phyloP scores from a whole-genome alignment of 2,329 filamentous ascomycete genomes.

The Cryphonectria carpinicola region DNA sequence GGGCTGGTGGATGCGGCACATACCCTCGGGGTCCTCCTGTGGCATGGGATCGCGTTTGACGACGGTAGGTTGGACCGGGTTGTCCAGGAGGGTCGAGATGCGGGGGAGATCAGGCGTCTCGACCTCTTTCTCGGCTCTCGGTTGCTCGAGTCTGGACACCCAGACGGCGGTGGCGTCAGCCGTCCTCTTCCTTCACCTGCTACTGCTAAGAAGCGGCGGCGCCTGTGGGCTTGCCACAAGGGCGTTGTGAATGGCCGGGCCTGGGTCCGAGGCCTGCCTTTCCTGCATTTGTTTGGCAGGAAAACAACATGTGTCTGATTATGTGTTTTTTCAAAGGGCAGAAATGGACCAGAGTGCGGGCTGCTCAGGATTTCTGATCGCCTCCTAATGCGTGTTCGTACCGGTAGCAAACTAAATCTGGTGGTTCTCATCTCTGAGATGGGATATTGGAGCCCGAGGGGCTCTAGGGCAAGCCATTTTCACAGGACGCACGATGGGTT shows the following conservation, averaged over 20 bases:
- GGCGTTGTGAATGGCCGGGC: neutral
- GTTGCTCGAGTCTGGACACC: neutral
- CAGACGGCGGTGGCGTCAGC: neutral
- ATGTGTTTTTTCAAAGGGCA: neutral
- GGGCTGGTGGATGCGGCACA: constrained; percentile 47
- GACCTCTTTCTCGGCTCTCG: constrained; percentile 37
- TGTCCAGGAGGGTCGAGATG: constrained; percentile 55
- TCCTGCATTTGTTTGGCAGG: neutral
- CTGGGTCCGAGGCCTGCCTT: neutral
- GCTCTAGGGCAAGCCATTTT: neutral
- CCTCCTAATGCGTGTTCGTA: too few species aligned
- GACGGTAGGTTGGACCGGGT: constrained; percentile 61
- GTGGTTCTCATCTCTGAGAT: neutral
- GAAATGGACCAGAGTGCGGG: too few species aligned
- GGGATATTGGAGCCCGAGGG: neutral
- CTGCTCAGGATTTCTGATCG: too few species aligned
- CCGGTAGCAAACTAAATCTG: too few species aligned
- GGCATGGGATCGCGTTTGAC: constrained; percentile 68
- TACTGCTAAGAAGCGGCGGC: neutral
- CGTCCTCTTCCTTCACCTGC: neutral
- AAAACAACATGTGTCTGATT: neutral
- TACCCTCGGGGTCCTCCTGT: constrained; percentile 60
- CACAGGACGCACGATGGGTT: neutral
- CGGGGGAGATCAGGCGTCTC: constrained; percentile 57
- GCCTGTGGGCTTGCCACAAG: neutral